Evolutionary conservation across 106 monocot species (phyloP).

Genomic region (Phalaenopsis aphrodite): DNA sequence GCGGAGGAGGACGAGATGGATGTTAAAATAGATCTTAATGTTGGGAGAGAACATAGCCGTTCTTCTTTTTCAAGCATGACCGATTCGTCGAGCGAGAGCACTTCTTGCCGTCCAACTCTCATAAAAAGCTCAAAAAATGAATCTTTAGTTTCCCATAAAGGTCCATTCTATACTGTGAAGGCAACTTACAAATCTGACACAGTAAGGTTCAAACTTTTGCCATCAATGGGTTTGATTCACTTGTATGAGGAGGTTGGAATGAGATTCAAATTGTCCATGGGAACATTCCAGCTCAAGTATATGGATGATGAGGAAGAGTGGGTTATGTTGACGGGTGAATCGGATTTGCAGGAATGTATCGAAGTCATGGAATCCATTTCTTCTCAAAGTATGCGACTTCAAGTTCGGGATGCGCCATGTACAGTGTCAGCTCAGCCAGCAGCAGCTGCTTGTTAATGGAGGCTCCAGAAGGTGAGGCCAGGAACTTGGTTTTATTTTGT

Average conservation of each 20-base stretch:
- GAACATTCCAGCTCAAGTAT: constrained; percentile 77
- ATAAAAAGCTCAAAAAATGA: constrained; percentile 18
- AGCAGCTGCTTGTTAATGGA: constrained; percentile 24
- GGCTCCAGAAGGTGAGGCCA: neutral
- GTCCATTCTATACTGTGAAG: constrained; percentile 45
- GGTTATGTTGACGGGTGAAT: constrained; percentile 55
- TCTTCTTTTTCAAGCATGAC: constrained; percentile 61
- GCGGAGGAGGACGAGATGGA: constrained; percentile 11
- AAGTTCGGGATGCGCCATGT: constrained; percentile 37
- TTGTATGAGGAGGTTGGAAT: constrained; percentile 55
- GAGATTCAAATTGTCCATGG: constrained; percentile 49
- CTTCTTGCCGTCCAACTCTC: constrained; percentile 53
- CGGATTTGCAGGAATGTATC: constrained; percentile 62
- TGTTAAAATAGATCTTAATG: constrained; percentile 4
- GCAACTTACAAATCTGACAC: constrained; percentile 70
- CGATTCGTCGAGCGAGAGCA: constrained; percentile 64
- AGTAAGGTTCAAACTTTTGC: constrained; percentile 73
- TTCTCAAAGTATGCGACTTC: constrained; percentile 38
- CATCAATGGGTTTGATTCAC: constrained; percentile 34
- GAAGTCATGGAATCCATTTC: constrained; percentile 52
- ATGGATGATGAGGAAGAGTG: constrained; percentile 90
- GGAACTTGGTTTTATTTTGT: neutral
- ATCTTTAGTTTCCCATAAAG: neutral
- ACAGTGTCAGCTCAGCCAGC: constrained; percentile 36
- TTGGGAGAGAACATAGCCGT: constrained; percentile 10